phyloP scores from a whole-genome alignment of 768 basidiomycete species.

The Rhodotorula graminis region DNA sequence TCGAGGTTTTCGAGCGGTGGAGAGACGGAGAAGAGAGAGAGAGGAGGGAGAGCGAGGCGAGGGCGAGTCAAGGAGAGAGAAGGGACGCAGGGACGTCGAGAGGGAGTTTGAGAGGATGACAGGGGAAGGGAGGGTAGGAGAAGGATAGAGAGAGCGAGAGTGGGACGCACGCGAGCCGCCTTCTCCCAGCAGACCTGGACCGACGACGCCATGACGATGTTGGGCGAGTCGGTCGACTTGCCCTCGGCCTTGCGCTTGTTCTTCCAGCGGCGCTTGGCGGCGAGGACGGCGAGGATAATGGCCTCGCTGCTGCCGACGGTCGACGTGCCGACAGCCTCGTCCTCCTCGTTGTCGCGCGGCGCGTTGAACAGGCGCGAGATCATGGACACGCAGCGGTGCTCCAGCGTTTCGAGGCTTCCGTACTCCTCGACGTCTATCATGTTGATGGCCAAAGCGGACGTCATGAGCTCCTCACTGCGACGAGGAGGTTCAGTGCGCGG shows the following conservation, averaged over 20 bases:
- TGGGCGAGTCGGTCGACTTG: slow-evolving; percentile 40
- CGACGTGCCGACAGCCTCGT: slow-evolving; percentile 43
- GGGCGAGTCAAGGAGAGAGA: too few species aligned
- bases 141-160: too few species aligned
- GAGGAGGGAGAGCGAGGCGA: too few species aligned
- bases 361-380: slow-evolving; percentile 42
- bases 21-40: too few species aligned
- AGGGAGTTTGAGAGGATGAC: not conserved
- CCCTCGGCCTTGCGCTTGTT: slow-evolving; percentile 37
- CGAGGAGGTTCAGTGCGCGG: not conserved
- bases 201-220: slow-evolving; percentile 44
- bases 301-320: slow-evolving; percentile 44
- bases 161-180: slow-evolving; percentile 24
- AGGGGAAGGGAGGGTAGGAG: not conserved
- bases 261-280: slow-evolving; percentile 45
- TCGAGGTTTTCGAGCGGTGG: too few species aligned
- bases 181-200: slow-evolving; percentile 46
- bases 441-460: slow-evolving; percentile 33
- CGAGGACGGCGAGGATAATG: slow-evolving; percentile 45
- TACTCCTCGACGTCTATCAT: slow-evolving; percentile 40
- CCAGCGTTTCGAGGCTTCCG: slow-evolving; percentile 16
- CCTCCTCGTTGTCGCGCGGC: slow-evolving; percentile 31
- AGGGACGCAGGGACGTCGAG: too few species aligned
- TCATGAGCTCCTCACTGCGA: slow-evolving; percentile 39
- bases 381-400: slow-evolving; percentile 42